Base-by-base conservation (phyloP, 495 filamentous ascomycete genomes). In the Beverwykella pulmonaria region DNA sequence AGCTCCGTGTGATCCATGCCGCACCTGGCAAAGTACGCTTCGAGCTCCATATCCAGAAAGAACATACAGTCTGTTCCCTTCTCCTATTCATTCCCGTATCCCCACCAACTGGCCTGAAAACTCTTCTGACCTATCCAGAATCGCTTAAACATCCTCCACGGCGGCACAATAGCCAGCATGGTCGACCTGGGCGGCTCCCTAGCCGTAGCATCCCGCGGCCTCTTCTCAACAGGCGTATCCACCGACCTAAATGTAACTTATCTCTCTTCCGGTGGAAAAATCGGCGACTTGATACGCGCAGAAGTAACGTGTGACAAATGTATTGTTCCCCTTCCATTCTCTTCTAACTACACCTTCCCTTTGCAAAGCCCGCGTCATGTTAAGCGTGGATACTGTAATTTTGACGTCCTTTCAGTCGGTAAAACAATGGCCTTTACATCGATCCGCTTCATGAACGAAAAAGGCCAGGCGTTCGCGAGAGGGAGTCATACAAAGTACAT, bases 201-300 rank as follows among this genome's bases (percentile, higher is more conserved):
- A 20, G 94, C 93, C 5, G 93, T 98, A 27, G 93, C 94, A 26
- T 97, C 94, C 1, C 86, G 86, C 67, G 94, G 94, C 0, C 79
- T 96, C 0, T 96, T 87, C 71, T 84, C 91, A 23, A 98, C 94
- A 0, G 94, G 94, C 8, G 93, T 98, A 6, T 92, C 91, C 0
- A 97, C 94, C 0, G 94, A 98, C 74, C 73, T 98, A 10, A 97
- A 90, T 70, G 93, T 98, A n/a, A 95, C 93, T 0, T 98, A 97
- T 74, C 76, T 98, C 22, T 89, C 79, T 61, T 87, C 89, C 23
- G 94, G 94, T 10, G 94, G 93, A 19, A 89, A 86, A 71, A 79
- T 92, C 0, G 93, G 93, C 0, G 89, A 97, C 73, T 86, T 78
- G 8, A 82, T 98, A 55, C 76, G 81, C 52, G 94, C 85, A 15